These are phyloP conservation scores for Debaryomyces nepalensis DNA, from an alignment of 1,139 yeast species.

Conservation along the genomic window DNA sequence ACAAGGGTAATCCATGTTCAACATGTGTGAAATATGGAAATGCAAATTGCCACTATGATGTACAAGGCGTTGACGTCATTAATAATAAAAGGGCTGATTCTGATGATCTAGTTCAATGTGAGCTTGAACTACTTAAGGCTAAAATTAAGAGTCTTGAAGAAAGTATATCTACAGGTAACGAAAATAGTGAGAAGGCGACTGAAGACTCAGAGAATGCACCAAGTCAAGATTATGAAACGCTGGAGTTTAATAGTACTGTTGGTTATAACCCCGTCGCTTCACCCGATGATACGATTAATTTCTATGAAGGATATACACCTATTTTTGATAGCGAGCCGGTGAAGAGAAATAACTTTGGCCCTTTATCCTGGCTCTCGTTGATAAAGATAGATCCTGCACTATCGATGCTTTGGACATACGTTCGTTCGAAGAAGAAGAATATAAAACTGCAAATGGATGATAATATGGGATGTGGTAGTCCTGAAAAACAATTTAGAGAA, in stretches of 20 bases:
- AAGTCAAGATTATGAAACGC: background rate
- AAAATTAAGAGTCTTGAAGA: slow-evolving; percentile 18
- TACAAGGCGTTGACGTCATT: slow-evolving; percentile 10
- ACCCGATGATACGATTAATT: slow-evolving; percentile 35
- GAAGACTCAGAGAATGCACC: background rate
- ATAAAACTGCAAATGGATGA: background rate
- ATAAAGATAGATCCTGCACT: slow-evolving; percentile 10
- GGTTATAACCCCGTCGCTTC: slow-evolving; percentile 22
- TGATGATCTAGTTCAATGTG: slow-evolving; percentile 15
- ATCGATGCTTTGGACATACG: slow-evolving; percentile 4
- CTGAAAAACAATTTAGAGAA: slow-evolving; percentile 1
- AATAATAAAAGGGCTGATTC: background rate
- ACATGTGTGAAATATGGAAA: slow-evolving; percentile 44
- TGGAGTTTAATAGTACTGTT: background rate
- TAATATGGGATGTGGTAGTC: background rate
- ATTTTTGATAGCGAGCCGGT: slow-evolving; percentile 30
- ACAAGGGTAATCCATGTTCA: slow-evolving; percentile 45
- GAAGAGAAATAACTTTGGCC: slow-evolving; percentile 34
- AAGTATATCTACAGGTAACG: background rate
- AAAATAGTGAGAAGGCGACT: background rate
- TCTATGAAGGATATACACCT: slow-evolving; percentile 37
- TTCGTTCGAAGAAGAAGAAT: slow-evolving; percentile 1
- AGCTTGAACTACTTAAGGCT: slow-evolving; percentile 16
- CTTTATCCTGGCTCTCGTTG: slow-evolving; percentile 41
- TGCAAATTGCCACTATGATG: slow-evolving; percentile 30